Evolutionary conservation across 257 asterid genomes (phyloP), one percentile per base, ranked within the genome.

Genomic region (Rhazya stricta): DNA sequence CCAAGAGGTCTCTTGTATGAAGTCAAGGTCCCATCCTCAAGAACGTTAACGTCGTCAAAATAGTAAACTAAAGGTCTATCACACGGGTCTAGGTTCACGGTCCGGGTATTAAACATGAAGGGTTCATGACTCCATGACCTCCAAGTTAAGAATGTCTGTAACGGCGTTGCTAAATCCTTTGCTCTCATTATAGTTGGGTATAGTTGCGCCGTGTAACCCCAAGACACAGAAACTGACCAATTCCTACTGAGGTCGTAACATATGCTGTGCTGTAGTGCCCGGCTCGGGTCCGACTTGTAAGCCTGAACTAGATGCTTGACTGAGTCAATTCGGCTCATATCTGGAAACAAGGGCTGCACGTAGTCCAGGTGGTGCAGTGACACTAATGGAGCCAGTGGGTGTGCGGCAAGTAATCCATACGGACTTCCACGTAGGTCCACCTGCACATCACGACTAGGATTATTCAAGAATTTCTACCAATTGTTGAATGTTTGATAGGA

Each of bases 341-440:
- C 80, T 0, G 92, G 92, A 42, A 88, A 91, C 27, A 93, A 4
- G 0, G 97, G 87, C 13, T 85, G 86, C 62, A 93, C 83, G 72
- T 84, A 81, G 82, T 87, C 96, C 10, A 93, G 83, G 80, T 93
- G 97, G 86, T 93, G 98, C 0, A 93, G 82, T 0, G 97, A 87
- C 68, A 93, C 87, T 3, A 93, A 73, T 1, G 98, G 98, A 18
- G 96, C 89, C 54, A 91, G 29, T 18, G 98, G 95, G 62, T 94
- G 98, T 7, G 96, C 93, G 7, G 97, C 84, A 43, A 91, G 95
- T 73, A 93, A n/a, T 13, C 98, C 97, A 8, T 80, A 87, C 9
- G 91, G 90, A 72, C 82, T 84, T 42, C 96, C 96, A 11, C 91
- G 78, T 63, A 94, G 84, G 46, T 94, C 98, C 74, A 90, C 58